Conservation (phyloP, 179 eudicot species). For the Gypsophila paniculata region DNA sequence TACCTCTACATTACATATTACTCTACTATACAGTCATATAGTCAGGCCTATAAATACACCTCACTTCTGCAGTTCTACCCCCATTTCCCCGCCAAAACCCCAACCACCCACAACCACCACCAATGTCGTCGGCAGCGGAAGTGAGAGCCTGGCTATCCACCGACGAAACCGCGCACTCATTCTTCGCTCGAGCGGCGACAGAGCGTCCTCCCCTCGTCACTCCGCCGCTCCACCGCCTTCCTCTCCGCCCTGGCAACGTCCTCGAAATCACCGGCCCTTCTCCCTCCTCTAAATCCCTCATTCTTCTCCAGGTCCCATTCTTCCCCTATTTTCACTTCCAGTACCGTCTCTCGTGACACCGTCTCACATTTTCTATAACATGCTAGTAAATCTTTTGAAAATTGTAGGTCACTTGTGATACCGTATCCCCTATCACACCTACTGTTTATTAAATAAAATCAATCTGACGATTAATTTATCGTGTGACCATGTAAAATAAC, state of each 20-base stretch:
- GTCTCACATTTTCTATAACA: no score
- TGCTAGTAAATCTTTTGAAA: no score
- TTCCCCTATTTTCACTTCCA: background rate
- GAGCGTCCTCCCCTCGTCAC: slow-evolving; percentile 47
- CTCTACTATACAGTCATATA: no score
- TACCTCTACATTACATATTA: no score
- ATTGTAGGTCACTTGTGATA: no score
- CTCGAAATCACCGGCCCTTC: slow-evolving; percentile 80
- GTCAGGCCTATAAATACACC: no score
- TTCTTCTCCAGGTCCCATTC: slow-evolving; percentile 55
- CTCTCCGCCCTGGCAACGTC: slow-evolving; percentile 72
- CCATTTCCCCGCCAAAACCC: slow-evolving; percentile 6
- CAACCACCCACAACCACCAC: background rate
- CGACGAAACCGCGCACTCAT: slow-evolving; percentile 53
- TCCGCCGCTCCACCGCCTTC: slow-evolving; percentile 79
- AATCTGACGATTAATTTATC: no score
- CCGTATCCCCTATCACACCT: no score
- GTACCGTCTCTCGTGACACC: no score
- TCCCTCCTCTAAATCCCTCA: slow-evolving; percentile 72
- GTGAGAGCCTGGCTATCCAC: slow-evolving; percentile 46
- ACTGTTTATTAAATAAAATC: no score
- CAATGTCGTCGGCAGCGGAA: background rate
- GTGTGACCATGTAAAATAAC: no score
- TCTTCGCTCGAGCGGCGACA: slow-evolving; percentile 39
- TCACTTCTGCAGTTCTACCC: no score